Evolutionary conservation across 805 yeast genomes (phyloP), one percentile per base, ranked within the genome.

Genomic region (Saturnispora kantuleensis): DNA sequence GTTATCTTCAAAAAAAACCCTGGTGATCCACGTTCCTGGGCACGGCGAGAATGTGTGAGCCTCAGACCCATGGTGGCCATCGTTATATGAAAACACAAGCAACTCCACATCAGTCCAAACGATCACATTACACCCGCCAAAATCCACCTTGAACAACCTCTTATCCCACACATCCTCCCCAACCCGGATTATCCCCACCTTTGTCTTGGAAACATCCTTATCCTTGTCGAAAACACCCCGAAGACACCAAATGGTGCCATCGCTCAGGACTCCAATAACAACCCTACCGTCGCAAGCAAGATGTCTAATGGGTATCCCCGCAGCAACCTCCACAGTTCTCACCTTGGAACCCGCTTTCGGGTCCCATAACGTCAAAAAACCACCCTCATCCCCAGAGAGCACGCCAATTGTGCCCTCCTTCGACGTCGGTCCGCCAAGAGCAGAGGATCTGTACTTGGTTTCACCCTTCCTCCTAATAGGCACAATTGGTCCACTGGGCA

Each of bases 361-460:
- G 51, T 65, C 67, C 68, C 68, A 65, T 3, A 57, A 58, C 7
- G 50, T 47, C 13, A 65, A 13, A 12, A 37, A 42, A 1, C 67
- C 68, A 13, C 47, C 42, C 31, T 53, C 56, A 48, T 62, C 65
- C 2, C 60, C 62, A 10, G 64, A 51, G 35, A 63, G 51, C 2
- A 60, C 57, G 21, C 63, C 64, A 13, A 59, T 51, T 31, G 45
- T 51, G 12, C 59, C 61, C 15, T 51, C 49, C 26, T 21, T 21
- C 26, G 26, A 21, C 26, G 26, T 21, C 8, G 26, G 26, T 21
- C 26, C 26, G 26, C 26, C 26, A 21, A 21, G 26, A 21, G 26
- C 26, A 21, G 26, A 21, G 8, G 26, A 21, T 21, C 26, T 21
- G 26, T 21, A 21, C 26, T 21, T 21, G 8, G 26, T 21, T 7